Conservation (phyloP, 805 yeast species). For the Brettanomyces naardenensis region DNA sequence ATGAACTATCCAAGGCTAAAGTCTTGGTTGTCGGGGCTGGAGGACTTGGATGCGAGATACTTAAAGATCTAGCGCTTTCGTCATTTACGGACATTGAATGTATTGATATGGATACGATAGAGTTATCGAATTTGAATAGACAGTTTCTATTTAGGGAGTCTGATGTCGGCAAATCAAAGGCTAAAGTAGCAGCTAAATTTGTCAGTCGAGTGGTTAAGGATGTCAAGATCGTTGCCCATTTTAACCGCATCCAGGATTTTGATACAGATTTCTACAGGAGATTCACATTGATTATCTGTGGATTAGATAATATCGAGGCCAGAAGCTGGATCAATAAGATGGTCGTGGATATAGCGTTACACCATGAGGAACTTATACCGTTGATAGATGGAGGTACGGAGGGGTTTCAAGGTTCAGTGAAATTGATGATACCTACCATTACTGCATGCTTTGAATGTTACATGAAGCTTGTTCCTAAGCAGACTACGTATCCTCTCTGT, state of each 20-base stretch:
- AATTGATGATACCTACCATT: constrained; percentile 77
- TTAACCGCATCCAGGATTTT: constrained; percentile 58
- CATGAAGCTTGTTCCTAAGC: constrained; percentile 58
- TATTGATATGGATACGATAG: constrained; percentile 80
- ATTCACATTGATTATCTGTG: constrained; percentile 74
- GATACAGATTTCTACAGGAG: constrained; percentile 53
- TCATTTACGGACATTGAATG: constrained; percentile 61
- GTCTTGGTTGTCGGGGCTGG: constrained; percentile 66
- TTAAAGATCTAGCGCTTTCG: constrained; percentile 62
- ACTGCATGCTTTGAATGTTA: constrained; percentile 94
- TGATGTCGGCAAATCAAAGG: constrained; percentile 63
- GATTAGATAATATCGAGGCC: constrained; percentile 84
- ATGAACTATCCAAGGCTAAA: constrained; percentile 17
- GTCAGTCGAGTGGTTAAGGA: constrained; percentile 35
- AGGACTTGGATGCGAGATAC: constrained; percentile 75
- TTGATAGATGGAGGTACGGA: constrained; percentile 94
- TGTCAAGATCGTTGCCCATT: constrained; percentile 42
- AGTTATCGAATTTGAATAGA: constrained; percentile 65
- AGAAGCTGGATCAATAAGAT: constrained; percentile 81
- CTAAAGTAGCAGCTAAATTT: constrained; percentile 54
- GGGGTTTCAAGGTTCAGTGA: constrained; percentile 86
- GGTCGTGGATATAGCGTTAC: constrained; percentile 55
- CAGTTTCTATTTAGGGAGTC: constrained; percentile 58
- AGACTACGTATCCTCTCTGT: constrained; percentile 76
- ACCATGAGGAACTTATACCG: constrained; percentile 43